These are phyloP conservation scores for Fusarium luffae DNA, from an alignment of 2,329 filamentous ascomycete genomes.

Conservation along the genomic window DNA sequence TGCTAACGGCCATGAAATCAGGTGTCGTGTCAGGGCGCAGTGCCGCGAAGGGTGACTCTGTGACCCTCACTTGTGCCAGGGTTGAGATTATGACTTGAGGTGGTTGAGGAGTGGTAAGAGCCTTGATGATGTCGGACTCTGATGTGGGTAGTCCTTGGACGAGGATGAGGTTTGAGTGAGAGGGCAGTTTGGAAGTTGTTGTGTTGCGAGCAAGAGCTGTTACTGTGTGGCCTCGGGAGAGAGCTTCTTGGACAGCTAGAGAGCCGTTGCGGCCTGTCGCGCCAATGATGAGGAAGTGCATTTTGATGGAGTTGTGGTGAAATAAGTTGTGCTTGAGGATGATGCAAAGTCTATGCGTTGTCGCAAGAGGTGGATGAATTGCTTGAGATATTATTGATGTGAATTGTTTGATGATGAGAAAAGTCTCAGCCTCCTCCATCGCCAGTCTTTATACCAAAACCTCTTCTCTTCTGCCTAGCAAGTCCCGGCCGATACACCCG, in stretches of 20 bases:
- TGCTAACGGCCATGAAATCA: slow-evolving; percentile 23
- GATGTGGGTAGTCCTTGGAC: slow-evolving; percentile 23
- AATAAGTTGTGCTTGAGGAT: no score
- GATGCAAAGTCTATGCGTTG: no score
- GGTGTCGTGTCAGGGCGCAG: slow-evolving; percentile 18
- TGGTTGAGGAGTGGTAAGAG: neutral
- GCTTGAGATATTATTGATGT: accelerated
- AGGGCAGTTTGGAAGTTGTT: no score
- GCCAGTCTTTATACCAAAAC: slow-evolving; percentile 18
- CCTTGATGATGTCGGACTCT: slow-evolving; percentile 1
- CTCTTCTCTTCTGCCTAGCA: accelerated
- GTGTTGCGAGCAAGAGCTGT: no score
- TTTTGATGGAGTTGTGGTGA: neutral
- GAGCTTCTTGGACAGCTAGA: slow-evolving; percentile 16
- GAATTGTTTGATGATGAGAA: no score
- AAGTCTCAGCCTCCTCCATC: accelerated
- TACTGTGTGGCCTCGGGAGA: slow-evolving; percentile 14
- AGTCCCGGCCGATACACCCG: slow-evolving; percentile 8
- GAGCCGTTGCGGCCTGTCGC: slow-evolving; percentile 35
- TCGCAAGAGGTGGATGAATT: no score
- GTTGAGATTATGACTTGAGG: slow-evolving; percentile 13
- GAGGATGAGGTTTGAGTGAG: slow-evolving; percentile 13
- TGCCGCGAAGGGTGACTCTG: slow-evolving; percentile 19
- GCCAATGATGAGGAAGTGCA: slow-evolving; percentile 32
- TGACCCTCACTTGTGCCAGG: slow-evolving; percentile 10